phyloP scores from a whole-genome alignment of 208 protist genomes.

The Leishmania major region DNA sequence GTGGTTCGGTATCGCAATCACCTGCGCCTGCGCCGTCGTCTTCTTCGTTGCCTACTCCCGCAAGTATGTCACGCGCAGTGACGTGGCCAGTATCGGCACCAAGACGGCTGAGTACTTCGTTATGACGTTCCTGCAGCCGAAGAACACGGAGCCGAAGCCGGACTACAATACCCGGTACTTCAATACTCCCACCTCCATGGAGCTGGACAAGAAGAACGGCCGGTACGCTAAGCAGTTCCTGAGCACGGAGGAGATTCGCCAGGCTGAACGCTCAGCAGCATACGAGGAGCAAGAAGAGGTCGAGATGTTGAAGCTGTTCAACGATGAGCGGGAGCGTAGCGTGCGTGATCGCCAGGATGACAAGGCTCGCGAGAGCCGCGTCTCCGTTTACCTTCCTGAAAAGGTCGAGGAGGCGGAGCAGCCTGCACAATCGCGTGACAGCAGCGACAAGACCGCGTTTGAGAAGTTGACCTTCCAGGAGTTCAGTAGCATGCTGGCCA shows the following conservation, averaged over 20 bases:
- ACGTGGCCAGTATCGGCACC: constrained; percentile 63
- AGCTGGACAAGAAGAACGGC: constrained; percentile 58
- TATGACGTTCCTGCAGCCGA: constrained; percentile 79
- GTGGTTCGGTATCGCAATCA: constrained; percentile 48
- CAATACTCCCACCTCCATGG: constrained; percentile 74
- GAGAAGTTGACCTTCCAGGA: constrained; percentile 60
- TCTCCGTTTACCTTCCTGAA: constrained; percentile 59
- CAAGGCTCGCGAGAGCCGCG: constrained; percentile 44
- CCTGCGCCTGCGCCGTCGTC: constrained; percentile 46
- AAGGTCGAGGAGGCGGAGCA: constrained; percentile 40
- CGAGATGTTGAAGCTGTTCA: constrained; percentile 76
- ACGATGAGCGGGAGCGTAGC: constrained; percentile 70
- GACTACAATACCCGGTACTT: constrained; percentile 86
- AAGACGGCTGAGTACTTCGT: constrained; percentile 64
- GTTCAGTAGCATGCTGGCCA: constrained; percentile 66
- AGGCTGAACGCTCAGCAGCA: constrained; percentile 39
- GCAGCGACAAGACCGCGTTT: constrained; percentile 27
- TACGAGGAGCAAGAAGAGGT: constrained; percentile 61
- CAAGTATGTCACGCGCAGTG: constrained; percentile 53
- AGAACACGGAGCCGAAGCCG: constrained; percentile 76
- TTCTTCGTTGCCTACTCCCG: constrained; percentile 64
- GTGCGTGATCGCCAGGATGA: constrained; percentile 20
- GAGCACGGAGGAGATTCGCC: constrained; percentile 25
- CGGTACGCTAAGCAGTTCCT: constrained; percentile 43
- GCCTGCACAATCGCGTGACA: constrained; percentile 6